These are phyloP conservation scores for Dioscorea cayenensis DNA, from an alignment of 116 monocot genomes.

Conservation along the genomic window DNA sequence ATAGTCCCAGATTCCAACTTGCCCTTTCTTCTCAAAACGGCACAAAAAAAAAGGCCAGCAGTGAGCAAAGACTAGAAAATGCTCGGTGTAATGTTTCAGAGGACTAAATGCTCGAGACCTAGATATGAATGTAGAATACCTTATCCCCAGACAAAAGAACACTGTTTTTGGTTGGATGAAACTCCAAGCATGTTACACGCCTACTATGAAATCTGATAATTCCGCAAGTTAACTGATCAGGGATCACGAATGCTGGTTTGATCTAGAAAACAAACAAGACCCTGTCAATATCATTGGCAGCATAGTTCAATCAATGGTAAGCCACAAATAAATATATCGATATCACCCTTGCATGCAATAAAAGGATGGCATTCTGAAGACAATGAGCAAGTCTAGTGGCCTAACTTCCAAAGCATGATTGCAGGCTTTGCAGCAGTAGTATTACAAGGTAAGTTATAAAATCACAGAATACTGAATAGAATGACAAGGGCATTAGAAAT, in stretches of 20 bases:
- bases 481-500: too few species aligned
- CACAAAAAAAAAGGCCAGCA: not conserved
- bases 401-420: too few species aligned
- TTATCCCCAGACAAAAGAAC: slow-evolving; percentile 90
- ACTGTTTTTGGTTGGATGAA: slow-evolving; percentile 65
- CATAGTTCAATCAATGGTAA: too few species aligned
- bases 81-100: not conserved
- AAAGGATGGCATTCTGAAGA: too few species aligned
- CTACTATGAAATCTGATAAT: slow-evolving; percentile 74
- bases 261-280: slow-evolving; percentile 28
- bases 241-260: slow-evolving; percentile 63
- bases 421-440: too few species aligned
- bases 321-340: too few species aligned
- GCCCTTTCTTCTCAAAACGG: slow-evolving; percentile 58
- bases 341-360: too few species aligned
- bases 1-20: slow-evolving; percentile 88
- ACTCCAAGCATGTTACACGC: slow-evolving; percentile 82
- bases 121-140: slow-evolving; percentile 22
- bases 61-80: not conserved
- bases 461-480: too few species aligned
- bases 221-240: slow-evolving; percentile 71
- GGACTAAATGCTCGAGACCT: not conserved
- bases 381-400: too few species aligned
- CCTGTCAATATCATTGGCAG: too few species aligned
- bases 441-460: too few species aligned